A percentile compares a stretch with the other conserved stretches of the same genome.
Conservation (phyloP, 768 basidiomycete genomes). For the Tylopilus subfusipes region DNA sequence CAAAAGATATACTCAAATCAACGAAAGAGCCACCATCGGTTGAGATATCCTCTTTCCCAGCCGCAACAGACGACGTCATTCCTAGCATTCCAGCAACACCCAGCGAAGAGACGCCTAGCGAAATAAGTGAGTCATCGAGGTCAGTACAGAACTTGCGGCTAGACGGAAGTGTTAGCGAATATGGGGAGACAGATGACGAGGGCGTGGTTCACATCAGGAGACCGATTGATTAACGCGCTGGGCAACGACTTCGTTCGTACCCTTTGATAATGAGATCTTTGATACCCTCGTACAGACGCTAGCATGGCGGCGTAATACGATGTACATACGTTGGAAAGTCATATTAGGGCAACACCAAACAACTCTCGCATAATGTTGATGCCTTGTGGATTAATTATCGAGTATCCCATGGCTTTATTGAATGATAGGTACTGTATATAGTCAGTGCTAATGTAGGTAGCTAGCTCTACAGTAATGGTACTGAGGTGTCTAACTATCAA, state of each 20-base stretch:
- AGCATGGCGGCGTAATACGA: conserved; percentile 11
- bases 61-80: conserved; percentile 28
- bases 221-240: conserved; percentile 34
- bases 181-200: conserved; percentile 81
- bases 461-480: no score
- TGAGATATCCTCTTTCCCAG: not conserved
- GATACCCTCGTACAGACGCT: conserved; percentile 26
- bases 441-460: no score
- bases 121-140: conserved; percentile 25
- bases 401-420: not conserved
- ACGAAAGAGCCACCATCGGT: conserved; percentile 18
- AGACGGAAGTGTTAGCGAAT: conserved; percentile 61
- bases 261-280: conserved; percentile 1
- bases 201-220: conserved; percentile 76
- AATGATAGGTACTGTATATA: no score
- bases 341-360: not conserved
- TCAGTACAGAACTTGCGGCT: conserved; percentile 36
- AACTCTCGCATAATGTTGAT: not conserved
- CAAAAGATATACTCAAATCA: conserved; percentile 19
- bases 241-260: conserved; percentile 5
- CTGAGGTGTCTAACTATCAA: no score
- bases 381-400: not conserved
- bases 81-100: conserved; percentile 28
- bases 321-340: conserved; percentile 1
- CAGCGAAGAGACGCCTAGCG: conserved; percentile 26